A percentile compares a stretch with the other conserved stretches of the same genome.
These are phyloP conservation scores for Fallopia convolvulus DNA, from an alignment of 148 eudicot genomes.

Conservation along the genomic window DNA sequence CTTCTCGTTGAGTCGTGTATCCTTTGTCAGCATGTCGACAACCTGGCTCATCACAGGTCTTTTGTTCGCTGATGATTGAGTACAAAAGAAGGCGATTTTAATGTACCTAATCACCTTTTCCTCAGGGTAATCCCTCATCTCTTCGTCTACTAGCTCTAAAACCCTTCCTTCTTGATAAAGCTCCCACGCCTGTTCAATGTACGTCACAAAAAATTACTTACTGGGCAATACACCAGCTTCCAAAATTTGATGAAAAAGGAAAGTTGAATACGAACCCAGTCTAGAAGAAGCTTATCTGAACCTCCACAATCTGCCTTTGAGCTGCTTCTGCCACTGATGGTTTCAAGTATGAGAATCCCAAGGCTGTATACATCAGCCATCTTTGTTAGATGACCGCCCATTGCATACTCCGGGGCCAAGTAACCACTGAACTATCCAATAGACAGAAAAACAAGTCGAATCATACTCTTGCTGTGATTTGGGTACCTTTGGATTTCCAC, in stretches of 20 bases:
- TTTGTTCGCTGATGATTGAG: conserved; percentile 65
- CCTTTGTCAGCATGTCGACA: conserved; percentile 65
- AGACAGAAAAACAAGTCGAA: not conserved
- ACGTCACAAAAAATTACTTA: not conserved
- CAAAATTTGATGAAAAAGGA: not conserved
- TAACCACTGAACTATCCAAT: conserved; percentile 16
- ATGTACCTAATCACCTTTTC: conserved; percentile 53
- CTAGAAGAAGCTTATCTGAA: conserved; percentile 12
- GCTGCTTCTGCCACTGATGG: conserved; percentile 14
- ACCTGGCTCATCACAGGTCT: conserved; percentile 90
- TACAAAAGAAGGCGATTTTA: conserved; percentile 80
- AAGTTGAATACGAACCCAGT: conserved; percentile 5
- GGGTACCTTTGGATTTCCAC: no score
- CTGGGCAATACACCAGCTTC: not conserved
- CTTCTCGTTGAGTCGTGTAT: conserved; percentile 54
- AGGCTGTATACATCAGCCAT: conserved; percentile 18
- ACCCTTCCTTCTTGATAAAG: conserved; percentile 62
- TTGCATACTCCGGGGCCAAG: conserved; percentile 16
- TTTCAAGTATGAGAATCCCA: conserved; percentile 15
- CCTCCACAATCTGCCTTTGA: conserved; percentile 9
- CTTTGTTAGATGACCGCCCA: conserved; percentile 15
- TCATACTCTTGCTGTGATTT: no score
- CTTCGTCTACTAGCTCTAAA: conserved; percentile 69
- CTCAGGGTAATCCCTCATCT: conserved; percentile 51
- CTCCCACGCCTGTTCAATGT: conserved; percentile 62